Conservation (phyloP, 2,329 filamentous ascomycete genomes). For the Pseudocercospora pini-densiflorae region DNA sequence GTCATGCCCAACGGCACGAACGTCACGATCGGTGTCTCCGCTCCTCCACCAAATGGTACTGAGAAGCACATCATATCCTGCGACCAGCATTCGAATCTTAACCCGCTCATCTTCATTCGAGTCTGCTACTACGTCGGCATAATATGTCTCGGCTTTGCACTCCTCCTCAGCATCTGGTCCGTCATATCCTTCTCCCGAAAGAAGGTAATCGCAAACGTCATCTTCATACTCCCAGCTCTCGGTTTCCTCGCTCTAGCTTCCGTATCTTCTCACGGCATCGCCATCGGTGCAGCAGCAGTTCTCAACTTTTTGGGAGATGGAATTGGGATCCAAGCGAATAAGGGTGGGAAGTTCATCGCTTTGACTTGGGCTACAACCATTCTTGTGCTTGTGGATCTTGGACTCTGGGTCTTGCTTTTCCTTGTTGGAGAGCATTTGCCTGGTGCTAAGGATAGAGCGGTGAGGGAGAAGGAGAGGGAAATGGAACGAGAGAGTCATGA, state of each 20-base stretch:
- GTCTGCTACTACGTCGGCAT: conserved; percentile 64
- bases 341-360: conserved; percentile 60
- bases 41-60: conserved; percentile 41
- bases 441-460: background rate
- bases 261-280: conserved; percentile 72
- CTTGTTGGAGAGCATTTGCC: conserved; percentile 22
- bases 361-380: conserved; percentile 63
- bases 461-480: background rate
- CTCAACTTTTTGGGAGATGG: conserved; percentile 59
- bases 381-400: conserved; percentile 32
- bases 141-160: conserved; percentile 54
- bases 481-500: conserved; percentile 1
- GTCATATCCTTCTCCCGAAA: conserved; percentile 45
- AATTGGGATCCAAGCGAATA: conserved; percentile 55
- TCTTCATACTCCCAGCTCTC: conserved; percentile 56
- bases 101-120: conserved; percentile 59
- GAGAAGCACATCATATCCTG: conserved; percentile 59
- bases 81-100: conserved; percentile 57
- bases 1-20: conserved; percentile 46
- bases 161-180: conserved; percentile 52
- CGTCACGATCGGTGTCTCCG: conserved; percentile 42
- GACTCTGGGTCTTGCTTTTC: conserved; percentile 22
- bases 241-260: conserved; percentile 70
- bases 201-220: conserved; percentile 54
- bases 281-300: conserved; percentile 56